Evolutionary conservation across 1,139 yeast genomes (phyloP).

Genomic region (Yamadazyma songkhlaensis): DNA sequence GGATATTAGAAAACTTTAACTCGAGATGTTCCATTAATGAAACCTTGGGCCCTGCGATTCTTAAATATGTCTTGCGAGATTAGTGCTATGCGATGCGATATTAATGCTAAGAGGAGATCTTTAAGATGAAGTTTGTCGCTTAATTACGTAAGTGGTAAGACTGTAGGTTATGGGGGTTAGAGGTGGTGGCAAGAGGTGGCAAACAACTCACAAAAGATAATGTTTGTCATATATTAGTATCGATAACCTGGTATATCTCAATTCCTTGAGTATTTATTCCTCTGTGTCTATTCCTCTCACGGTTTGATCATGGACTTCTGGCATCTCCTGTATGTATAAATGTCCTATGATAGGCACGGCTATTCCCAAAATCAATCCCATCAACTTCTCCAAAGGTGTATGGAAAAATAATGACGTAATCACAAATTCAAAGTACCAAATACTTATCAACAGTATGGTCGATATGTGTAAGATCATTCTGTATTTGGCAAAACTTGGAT

Average conservation of each 20-base stretch:
- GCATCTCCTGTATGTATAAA: background rate
- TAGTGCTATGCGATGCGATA: constrained; percentile 2
- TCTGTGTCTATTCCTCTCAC: no score
- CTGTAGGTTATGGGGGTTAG: no score
- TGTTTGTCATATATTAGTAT: no score
- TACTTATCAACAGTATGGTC: constrained; percentile 11
- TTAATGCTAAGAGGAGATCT: no score
- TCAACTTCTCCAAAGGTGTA: constrained; percentile 51
- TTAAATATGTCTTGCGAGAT: constrained; percentile 2
- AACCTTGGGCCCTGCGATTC: background rate
- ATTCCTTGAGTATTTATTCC: no score
- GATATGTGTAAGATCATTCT: constrained; percentile 1
- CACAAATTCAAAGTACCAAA: constrained; percentile 46
- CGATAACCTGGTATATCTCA: no score
- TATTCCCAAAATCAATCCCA: constrained; percentile 50
- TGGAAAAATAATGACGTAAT: constrained; percentile 65
- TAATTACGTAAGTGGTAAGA: no score
- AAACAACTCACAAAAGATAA: no score
- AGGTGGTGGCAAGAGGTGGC: no score
- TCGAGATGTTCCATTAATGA: constrained; percentile 25
- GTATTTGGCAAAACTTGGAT: background rate
- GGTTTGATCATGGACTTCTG: background rate
- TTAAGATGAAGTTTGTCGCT: no score
- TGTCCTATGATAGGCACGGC: constrained; percentile 27
- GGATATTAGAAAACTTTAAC: constrained; percentile 42